Evolutionary conservation across 257 asterid species (phyloP), one percentile per base, ranked within the genome.

Genomic region (Marsdenia floribunda): DNA sequence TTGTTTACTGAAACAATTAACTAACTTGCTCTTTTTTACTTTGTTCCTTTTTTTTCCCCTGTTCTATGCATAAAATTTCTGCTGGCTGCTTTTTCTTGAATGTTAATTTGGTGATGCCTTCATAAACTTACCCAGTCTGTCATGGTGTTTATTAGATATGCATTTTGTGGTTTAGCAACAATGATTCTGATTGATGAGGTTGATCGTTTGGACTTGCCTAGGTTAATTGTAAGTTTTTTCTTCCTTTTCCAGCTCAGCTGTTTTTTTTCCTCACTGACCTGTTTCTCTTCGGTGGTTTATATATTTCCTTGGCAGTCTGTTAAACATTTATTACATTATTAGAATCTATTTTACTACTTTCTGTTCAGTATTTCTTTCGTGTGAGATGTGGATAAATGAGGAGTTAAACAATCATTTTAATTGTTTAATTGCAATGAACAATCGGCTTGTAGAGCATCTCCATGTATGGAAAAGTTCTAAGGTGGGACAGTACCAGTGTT

Each of bases 111-210:
- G 49, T 29, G 52, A 33, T 47, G 64, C 42, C 52, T 63, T 35
- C 10, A 61, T 19, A 52, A n/a, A 18, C 75, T 76, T 50, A 76
- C 37, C 40, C 18, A 54, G 21, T 58, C 16, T 4, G 11, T 33
- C 64, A 55, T 77, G 86, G 63, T 66, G 29, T 38, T 0, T 33
- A 10, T 13, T 78, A 95, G 99, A 85, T 89, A 90, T 76, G 87
- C 98, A 50, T 95, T 87, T 80, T 95, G 99, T 86, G 99, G 99
- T 70, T 85, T 95, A 85, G 96, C 99, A 19, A 92, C 99, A 58
- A 92, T 95, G 99, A 88, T 89, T 81, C 87, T 95, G 80, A 92
- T 95, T 68, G 80, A 88, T 26, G 94, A 92, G 89, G 91, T 75
- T 76, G 79, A 90, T 79, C 96, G 96, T 61, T 80, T 95, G 90